phyloP scores from a whole-genome alignment of 169 alveolate species.

The Miamiensis avidus region DNA sequence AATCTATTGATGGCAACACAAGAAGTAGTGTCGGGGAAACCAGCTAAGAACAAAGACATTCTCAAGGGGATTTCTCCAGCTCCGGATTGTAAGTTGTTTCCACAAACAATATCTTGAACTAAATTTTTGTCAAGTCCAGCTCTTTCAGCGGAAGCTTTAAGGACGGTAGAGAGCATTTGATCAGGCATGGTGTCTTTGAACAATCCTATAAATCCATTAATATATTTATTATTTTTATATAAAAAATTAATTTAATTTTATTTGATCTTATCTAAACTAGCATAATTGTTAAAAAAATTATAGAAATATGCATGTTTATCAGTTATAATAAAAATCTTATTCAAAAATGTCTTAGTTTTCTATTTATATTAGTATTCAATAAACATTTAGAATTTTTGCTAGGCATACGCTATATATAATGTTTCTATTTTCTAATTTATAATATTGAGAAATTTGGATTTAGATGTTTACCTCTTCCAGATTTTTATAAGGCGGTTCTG shows the following conservation, averaged over 20 bases:
- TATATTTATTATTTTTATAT: too few relatives aligned
- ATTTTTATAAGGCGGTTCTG: conserved; percentile 91
- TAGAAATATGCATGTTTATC: too few relatives aligned
- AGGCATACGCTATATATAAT: too few relatives aligned
- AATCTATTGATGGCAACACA: conserved; percentile 87
- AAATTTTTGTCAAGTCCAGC: conserved; percentile 76
- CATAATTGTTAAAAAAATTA: too few relatives aligned
- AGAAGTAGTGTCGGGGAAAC: conserved; percentile 78
- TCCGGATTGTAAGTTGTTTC: conserved; percentile 78
- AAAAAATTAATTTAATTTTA: too few relatives aligned
- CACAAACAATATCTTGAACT: conserved; percentile 88
- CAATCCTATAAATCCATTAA: not conserved
- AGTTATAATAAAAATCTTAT: too few relatives aligned
- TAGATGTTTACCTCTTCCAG: conserved; percentile 69
- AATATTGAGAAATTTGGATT: conserved; percentile 18
- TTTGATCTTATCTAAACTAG: too few relatives aligned
- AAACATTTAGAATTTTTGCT: too few relatives aligned
- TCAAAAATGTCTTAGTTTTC: too few relatives aligned
- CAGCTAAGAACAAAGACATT: conserved; percentile 84
- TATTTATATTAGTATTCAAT: too few relatives aligned
- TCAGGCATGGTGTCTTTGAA: conserved; percentile 88
- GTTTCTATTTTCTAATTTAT: too few relatives aligned
- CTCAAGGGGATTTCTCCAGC: conserved; percentile 85
- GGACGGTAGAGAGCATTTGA: conserved; percentile 77
- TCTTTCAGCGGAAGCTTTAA: conserved; percentile 68